These are phyloP conservation scores for Durusdinium trenchii DNA, from an alignment of 73 alveolate genomes.

Conservation along the genomic window DNA sequence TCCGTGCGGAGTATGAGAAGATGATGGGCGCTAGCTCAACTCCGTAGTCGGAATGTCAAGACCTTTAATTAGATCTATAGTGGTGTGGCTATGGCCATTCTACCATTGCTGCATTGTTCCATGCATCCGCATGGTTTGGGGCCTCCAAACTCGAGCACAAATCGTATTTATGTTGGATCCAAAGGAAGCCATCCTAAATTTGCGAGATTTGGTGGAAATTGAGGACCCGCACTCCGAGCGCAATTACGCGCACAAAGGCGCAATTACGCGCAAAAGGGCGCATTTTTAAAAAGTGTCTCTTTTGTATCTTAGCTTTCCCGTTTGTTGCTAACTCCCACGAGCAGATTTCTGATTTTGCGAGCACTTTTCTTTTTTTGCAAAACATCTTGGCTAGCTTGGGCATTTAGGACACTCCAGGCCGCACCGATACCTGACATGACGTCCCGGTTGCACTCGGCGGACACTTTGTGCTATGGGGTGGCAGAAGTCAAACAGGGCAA, in stretches of 20 bases:
- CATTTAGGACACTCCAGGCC: not conserved
- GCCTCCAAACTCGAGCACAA: too few species aligned
- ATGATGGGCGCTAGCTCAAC: too few species aligned
- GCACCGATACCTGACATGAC: not conserved
- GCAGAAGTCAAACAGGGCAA: not conserved
- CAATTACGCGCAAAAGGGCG: not conserved
- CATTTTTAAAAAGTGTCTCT: not conserved
- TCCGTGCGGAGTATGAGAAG: too few species aligned
- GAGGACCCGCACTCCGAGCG: conserved; percentile 7
- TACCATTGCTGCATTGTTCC: too few species aligned
- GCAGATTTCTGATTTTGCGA: not conserved
- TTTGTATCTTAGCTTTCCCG: not conserved
- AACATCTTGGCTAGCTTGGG: not conserved
- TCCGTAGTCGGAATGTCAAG: too few species aligned
- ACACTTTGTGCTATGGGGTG: not conserved
- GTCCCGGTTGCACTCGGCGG: not conserved
- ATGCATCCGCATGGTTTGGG: too few species aligned
- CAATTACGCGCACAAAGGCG: not conserved
- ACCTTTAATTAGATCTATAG: too few species aligned
- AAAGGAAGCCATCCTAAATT: too few species aligned
- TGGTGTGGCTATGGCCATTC: too few species aligned
- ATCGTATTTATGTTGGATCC: too few species aligned
- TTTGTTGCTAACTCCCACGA: too few species aligned
- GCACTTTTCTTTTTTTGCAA: not conserved
- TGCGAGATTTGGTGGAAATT: too few species aligned